These are phyloP conservation scores for Calonectria hawksworthii DNA, from an alignment of 2,329 filamentous ascomycete genomes.

Conservation along the genomic window DNA sequence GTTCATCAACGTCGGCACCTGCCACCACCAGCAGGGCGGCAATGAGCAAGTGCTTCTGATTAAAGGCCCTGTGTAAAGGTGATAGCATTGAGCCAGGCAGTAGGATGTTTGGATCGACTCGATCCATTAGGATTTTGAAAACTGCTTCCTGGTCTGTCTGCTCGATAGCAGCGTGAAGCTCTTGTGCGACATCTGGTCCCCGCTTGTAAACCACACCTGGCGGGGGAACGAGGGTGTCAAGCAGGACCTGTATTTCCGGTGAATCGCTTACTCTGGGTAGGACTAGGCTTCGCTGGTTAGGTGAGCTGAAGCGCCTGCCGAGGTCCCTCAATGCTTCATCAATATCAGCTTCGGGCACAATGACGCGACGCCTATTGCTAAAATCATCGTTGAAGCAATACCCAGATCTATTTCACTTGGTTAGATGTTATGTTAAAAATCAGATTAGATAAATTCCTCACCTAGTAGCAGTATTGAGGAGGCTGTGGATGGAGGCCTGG, in stretches of 20 bases:
- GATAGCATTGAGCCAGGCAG: slow-evolving; percentile 45
- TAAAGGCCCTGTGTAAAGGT: slow-evolving; percentile 45
- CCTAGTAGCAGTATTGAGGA: slow-evolving; percentile 46
- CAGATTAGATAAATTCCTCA: slow-evolving; percentile 1
- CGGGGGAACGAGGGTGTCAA: slow-evolving; percentile 45
- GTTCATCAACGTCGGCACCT: slow-evolving; percentile 46
- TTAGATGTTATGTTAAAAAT: slow-evolving; percentile 23
- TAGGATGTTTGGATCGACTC: slow-evolving; percentile 45
- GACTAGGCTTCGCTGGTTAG: slow-evolving; percentile 40
- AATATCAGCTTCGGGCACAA: slow-evolving; percentile 43
- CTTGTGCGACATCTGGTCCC: slow-evolving; percentile 38
- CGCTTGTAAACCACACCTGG: slow-evolving; percentile 37
- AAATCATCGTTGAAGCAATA: slow-evolving; percentile 41
- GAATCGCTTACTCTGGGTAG: slow-evolving; percentile 46
- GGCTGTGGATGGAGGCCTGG: slow-evolving; percentile 45
- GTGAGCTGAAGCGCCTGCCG: slow-evolving; percentile 41
- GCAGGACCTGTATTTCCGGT: slow-evolving; percentile 45
- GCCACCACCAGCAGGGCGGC: slow-evolving; percentile 46
- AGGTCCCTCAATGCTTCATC: slow-evolving; percentile 44
- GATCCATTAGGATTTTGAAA: slow-evolving; percentile 42
- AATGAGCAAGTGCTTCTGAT: slow-evolving; percentile 44
- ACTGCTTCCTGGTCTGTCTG: slow-evolving; percentile 42
- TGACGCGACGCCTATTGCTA: slow-evolving; percentile 43
- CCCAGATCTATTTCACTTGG: slow-evolving; percentile 22
- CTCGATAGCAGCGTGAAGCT: slow-evolving; percentile 44